A percentile compares a stretch with the other conserved stretches of the same genome.
These are phyloP conservation scores for Beta macrorhiza DNA, from an alignment of 179 eudicot species.

Conservation along the genomic window DNA sequence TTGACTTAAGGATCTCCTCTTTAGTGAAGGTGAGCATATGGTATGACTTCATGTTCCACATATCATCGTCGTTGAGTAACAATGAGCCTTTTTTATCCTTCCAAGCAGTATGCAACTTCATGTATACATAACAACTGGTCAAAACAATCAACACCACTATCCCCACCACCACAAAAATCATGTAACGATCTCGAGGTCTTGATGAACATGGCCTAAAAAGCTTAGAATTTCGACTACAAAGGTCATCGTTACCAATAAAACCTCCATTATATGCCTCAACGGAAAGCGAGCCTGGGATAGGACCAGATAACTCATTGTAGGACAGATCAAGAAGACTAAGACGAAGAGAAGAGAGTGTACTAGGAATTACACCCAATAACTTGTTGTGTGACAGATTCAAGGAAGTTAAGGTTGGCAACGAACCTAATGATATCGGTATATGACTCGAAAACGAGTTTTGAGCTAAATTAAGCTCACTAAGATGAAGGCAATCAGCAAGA, in stretches of 20 bases:
- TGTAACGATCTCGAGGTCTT: constrained; percentile 29
- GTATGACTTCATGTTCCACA: constrained; percentile 88
- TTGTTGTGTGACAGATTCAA: constrained; percentile 62
- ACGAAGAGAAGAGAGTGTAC: constrained; percentile 47
- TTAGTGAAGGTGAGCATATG: constrained; percentile 71
- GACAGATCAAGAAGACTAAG: constrained; percentile 77
- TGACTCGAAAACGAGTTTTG: constrained; percentile 52
- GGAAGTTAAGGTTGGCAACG: constrained; percentile 52
- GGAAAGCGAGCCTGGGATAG: constrained; percentile 55
- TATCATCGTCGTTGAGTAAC: constrained; percentile 54
- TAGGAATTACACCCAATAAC: constrained; percentile 70
- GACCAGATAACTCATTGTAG: constrained; percentile 57
- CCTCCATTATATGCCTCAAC: constrained; percentile 56
- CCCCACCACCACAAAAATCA: constrained; percentile 41
- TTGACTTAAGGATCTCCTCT: constrained; percentile 71
- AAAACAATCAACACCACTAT: constrained; percentile 35
- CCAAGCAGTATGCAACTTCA: constrained; percentile 30
- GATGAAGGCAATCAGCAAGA: constrained; percentile 48
- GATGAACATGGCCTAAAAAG: constrained; percentile 49
- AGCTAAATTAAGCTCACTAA: constrained; percentile 62
- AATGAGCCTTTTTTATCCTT: constrained; percentile 33
- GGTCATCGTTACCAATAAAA: constrained; percentile 64
- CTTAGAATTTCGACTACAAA: constrained; percentile 58
- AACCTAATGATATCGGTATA: constrained; percentile 63
- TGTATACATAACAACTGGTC: constrained; percentile 35